Evolutionary conservation across 306 rosid genomes (phyloP).

Genomic region (Trifolium subterraneum): DNA sequence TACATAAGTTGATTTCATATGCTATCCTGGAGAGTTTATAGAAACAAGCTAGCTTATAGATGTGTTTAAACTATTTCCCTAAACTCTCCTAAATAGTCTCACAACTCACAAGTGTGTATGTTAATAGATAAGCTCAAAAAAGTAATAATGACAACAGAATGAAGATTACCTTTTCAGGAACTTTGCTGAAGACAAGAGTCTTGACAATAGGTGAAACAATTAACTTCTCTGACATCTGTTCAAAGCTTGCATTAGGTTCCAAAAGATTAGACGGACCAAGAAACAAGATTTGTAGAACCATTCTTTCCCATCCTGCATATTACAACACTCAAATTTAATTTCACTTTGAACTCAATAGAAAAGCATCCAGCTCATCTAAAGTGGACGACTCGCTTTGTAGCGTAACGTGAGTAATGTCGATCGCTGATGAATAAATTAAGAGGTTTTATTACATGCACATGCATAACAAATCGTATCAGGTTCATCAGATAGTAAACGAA

Average conservation of each 20-base stretch:
- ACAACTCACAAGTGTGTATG: too few relatives aligned
- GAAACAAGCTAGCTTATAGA: background rate
- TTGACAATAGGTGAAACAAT: constrained; percentile 97
- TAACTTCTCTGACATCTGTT: constrained; percentile 91
- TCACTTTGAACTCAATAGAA: constrained; percentile 14
- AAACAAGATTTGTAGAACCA: constrained; percentile 95
- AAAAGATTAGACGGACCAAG: constrained; percentile 96
- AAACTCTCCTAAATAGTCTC: background rate
- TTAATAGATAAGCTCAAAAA: background rate
- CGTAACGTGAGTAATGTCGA: background rate
- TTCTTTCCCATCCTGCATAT: constrained; percentile 94
- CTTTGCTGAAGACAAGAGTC: constrained; percentile 92
- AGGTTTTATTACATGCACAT: background rate
- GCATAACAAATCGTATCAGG: background rate
- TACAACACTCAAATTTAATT: constrained; percentile 27
- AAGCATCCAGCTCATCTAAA: background rate
- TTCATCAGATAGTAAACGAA: background rate
- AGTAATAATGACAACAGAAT: constrained; percentile 7
- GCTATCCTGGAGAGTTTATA: background rate
- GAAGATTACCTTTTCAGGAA: constrained; percentile 81
- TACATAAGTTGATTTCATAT: background rate
- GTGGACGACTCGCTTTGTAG: background rate
- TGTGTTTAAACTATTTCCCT: background rate
- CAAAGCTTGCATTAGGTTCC: constrained; percentile 87
- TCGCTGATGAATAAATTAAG: background rate